Evolutionary conservation across 2,329 filamentous ascomycete species (phyloP).

Genomic region (Metarhizium album): DNA sequence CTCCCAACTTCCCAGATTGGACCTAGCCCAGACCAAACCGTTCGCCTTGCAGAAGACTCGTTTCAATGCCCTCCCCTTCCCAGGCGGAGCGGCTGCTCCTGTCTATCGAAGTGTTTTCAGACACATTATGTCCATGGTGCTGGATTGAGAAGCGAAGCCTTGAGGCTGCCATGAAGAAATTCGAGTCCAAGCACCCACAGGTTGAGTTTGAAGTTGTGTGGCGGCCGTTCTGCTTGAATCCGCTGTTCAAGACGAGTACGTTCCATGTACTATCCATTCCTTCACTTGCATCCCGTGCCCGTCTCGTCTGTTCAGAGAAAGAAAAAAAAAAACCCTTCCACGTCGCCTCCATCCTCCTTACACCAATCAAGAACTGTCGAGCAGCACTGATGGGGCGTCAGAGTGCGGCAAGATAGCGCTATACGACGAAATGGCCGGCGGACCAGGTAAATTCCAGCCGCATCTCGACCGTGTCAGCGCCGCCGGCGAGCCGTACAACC

Average conservation of each 20-base stretch:
- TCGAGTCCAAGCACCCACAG: slow-evolving; percentile 28
- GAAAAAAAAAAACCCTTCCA: too few species aligned
- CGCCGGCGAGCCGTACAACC: slow-evolving; percentile 23
- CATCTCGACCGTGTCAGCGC: slow-evolving; percentile 21
- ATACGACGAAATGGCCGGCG: slow-evolving; percentile 21
- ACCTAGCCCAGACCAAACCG: too few species aligned
- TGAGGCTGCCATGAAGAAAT: slow-evolving; percentile 32
- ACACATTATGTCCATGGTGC: slow-evolving; percentile 42
- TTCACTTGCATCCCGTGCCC: not conserved
- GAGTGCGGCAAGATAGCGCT: slow-evolving; percentile 26
- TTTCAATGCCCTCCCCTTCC: too few species aligned
- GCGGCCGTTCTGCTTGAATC: slow-evolving; percentile 36
- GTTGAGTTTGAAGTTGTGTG: slow-evolving; percentile 35
- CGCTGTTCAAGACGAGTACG: slow-evolving; percentile 17
- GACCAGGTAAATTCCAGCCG: slow-evolving; percentile 15
- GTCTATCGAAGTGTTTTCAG: slow-evolving; percentile 35
- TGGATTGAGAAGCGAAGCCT: slow-evolving; percentile 38
- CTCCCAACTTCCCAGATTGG: too few species aligned
- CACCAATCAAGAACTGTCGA: not conserved
- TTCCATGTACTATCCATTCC: not conserved
- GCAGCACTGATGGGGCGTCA: slow-evolving; percentile 2
- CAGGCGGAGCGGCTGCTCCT: too few species aligned
- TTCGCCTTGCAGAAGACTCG: too few species aligned
- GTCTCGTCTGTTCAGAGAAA: too few species aligned
- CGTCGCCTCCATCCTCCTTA: too few species aligned